Conservation (phyloP, 2,329 filamentous ascomycete species). For the Coniella lustricola region DNA sequence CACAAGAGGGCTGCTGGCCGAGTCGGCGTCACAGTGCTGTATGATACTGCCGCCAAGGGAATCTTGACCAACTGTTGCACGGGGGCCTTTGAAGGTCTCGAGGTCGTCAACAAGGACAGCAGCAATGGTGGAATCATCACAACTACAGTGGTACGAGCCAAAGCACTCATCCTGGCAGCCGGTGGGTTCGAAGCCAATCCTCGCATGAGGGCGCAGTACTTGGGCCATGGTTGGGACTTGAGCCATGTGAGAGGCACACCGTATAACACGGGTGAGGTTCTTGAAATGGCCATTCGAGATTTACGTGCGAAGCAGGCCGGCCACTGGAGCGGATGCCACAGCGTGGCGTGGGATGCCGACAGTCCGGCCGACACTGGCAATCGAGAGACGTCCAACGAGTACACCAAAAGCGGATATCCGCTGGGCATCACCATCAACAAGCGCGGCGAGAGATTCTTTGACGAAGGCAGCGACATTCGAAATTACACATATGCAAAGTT, state of each 20-base stretch:
- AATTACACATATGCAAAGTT: conserved; percentile 65
- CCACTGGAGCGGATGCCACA: conserved; percentile 59
- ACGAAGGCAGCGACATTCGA: conserved; percentile 57
- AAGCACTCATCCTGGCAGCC: conserved; percentile 46
- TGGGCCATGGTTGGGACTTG: conserved; percentile 55
- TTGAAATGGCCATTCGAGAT: conserved; percentile 45
- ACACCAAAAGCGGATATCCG: conserved; percentile 63
- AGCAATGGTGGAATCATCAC: neutral
- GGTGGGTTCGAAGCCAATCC: conserved; percentile 60
- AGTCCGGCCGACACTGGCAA: conserved; percentile 48
- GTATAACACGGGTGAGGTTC: conserved; percentile 54
- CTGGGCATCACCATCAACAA: conserved; percentile 58
- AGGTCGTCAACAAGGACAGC: conserved; percentile 20
- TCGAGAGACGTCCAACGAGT: conserved; percentile 55
- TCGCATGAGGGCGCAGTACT: conserved; percentile 43
- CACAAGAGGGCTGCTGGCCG: conserved; percentile 35
- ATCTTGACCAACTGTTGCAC: conserved; percentile 27
- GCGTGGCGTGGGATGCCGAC: conserved; percentile 59
- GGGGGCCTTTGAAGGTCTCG: conserved; percentile 27
- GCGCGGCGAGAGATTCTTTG: conserved; percentile 54
- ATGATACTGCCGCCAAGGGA: conserved; percentile 37
- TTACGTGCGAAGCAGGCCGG: conserved; percentile 45
- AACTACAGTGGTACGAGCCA: conserved; percentile 25
- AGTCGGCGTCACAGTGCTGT: conserved; percentile 37
- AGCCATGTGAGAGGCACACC: conserved; percentile 57